Base-by-base conservation (phyloP, 2,329 filamentous ascomycete genomes). In the Nakataea oryzae region DNA sequence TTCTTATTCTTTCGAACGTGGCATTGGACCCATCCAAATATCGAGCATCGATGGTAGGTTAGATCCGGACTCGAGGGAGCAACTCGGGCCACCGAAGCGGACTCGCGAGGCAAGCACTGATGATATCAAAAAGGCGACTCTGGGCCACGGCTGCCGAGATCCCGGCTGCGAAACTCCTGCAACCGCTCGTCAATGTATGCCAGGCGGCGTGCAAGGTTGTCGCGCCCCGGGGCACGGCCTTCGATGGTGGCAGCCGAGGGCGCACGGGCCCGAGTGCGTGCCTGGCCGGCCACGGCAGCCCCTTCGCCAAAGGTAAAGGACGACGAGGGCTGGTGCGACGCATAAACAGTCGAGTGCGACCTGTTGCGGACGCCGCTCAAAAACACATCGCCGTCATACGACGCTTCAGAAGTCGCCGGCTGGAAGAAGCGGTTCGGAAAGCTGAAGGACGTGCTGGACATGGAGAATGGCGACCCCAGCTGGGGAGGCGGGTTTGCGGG, bases 151-250 rank as follows among this genome's bases (percentile, higher is more conserved):
- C 71, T 73, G 55, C 73, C 72, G 29, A 67, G 68, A 61, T 75
- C 74, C 50, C 78, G 77, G 58, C 74, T 78, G 64, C 81, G 78
- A 63, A 85, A 74, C 64, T 83, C 80, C 66, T 79, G 80, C 56
- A 86, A 77, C 50, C 82, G 79, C 66, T 83, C 78, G 67, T 86
- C 82, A 58, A 86, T 78, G 64, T 86, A 85, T 5, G 82, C 81
- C 62, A 86, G 72, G 13, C 81, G 80, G 47, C 76, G 78, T 27
- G 78, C 76, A 56, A 85, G 71, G 50, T 78, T 79, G 78, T 72
- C 62, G 75, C 74, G 27, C 74, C 71, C 8, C 73, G 41, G 41
- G 24, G 41, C 41, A n/a, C 41, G 41, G 41, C 41, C 41, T 24
- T 58, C 56, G 8, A 58, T 29, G 27, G 56, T 8, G 8, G 41